phyloP scores from a whole-genome alignment of 2,329 filamentous ascomycete genomes.

The Xylariaceae sp. region DNA sequence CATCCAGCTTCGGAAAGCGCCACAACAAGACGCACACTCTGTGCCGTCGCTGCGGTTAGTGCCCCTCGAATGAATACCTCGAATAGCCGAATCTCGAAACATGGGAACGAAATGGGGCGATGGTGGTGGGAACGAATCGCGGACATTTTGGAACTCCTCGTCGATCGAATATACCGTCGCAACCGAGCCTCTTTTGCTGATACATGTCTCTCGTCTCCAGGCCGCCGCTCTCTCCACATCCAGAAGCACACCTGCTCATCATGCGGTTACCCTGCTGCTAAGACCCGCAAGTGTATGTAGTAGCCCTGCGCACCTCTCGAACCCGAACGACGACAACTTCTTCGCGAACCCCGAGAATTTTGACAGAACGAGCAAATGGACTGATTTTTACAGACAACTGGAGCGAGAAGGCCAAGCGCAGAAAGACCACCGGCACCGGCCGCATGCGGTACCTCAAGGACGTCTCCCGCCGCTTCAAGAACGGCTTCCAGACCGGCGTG shows the following conservation, averaged over 20 bases:
- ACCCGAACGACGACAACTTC: too few species aligned
- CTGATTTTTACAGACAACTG: constrained; percentile 73
- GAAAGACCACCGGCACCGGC: constrained; percentile 98
- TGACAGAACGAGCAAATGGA: too few species aligned
- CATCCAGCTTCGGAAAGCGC: constrained; percentile 46
- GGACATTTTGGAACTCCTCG: constrained; percentile 1
- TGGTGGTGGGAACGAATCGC: constrained; percentile 4
- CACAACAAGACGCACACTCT: constrained; percentile 98
- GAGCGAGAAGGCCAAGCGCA: constrained; percentile 99
- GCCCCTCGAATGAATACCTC: neutral
- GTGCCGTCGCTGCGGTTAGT: constrained; percentile 97
- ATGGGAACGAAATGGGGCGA: constrained; percentile 1
- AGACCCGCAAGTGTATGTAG: constrained; percentile 97
- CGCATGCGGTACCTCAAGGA: constrained; percentile 93
- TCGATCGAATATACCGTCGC: too few species aligned
- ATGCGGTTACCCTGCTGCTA: constrained; percentile 96
- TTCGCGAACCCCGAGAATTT: neutral
- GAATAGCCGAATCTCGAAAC: neutral
- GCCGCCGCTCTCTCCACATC: constrained; percentile 95
- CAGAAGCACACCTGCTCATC: constrained; percentile 97
- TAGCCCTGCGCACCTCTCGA: too few species aligned
- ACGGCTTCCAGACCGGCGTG: constrained; percentile 89
- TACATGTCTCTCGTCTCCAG: constrained; percentile 42
- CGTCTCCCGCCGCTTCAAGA: constrained; percentile 90
- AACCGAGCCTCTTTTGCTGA: constrained; percentile 7